phyloP scores from a whole-genome alignment of 768 basidiomycete species.

The Pleurotus djamor region DNA sequence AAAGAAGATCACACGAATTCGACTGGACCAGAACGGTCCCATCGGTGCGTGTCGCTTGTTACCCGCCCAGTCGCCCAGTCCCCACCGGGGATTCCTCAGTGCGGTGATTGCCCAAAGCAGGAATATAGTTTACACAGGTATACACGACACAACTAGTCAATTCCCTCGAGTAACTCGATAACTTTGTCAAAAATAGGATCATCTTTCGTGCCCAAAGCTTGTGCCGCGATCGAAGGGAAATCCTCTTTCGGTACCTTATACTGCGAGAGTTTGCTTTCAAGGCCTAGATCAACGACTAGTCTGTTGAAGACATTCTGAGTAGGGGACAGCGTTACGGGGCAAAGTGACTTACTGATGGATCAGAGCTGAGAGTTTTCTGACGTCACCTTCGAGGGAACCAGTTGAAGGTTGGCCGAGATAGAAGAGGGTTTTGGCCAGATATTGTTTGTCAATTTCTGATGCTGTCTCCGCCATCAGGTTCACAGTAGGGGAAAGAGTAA shows the following conservation, averaged over 20 bases:
- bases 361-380: constrained; percentile 45
- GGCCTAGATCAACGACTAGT: constrained; percentile 56
- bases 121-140: neutral
- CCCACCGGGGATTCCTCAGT: no score
- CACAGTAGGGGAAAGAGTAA: constrained; percentile 68
- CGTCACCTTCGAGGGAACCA: constrained; percentile 64
- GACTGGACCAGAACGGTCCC: neutral
- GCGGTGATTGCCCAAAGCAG: neutral
- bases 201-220: constrained; percentile 40
- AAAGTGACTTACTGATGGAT: constrained; percentile 50
- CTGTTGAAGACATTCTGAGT: no score
- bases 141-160: constrained; percentile 17
- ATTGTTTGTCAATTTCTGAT: constrained; percentile 60
- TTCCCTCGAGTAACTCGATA: constrained; percentile 44
- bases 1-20: neutral
- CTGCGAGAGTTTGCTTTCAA: constrained; percentile 53
- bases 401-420: constrained; percentile 61
- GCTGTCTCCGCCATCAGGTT: constrained; percentile 55
- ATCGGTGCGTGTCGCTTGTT: neutral
- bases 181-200: constrained; percentile 37
- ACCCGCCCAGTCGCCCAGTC: neutral
- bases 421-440: constrained; percentile 53
- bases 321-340: no score
- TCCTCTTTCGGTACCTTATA: constrained; percentile 66
- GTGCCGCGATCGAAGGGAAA: constrained; percentile 48